A percentile compares a stretch with the other conserved stretches of the same genome.
Conservation (phyloP, 169 alveolate genomes). For the Eimeria brunetti region DNA sequence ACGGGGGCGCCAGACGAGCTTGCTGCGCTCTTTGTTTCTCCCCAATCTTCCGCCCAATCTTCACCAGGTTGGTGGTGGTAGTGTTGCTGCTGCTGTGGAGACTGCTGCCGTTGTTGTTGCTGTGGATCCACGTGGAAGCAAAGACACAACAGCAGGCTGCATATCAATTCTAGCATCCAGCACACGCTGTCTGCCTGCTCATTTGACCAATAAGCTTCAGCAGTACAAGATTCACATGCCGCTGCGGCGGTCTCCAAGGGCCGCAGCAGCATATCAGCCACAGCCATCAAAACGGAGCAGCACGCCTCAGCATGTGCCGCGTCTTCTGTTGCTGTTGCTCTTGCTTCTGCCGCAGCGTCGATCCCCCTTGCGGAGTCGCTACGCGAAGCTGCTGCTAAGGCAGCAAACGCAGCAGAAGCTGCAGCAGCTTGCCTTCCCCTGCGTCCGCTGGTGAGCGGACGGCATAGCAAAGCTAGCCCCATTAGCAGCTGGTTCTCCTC, state of each 20-base stretch:
- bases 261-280: slow-evolving; percentile 44
- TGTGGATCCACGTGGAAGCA: not conserved
- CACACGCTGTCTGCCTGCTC: slow-evolving; percentile 12
- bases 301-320: not conserved
- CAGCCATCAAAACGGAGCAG: not conserved
- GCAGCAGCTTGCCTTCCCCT: not conserved
- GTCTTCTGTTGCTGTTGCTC: slow-evolving; percentile 4
- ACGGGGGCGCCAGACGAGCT: not conserved
- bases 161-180: slow-evolving; percentile 4
- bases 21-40: slow-evolving; percentile 17
- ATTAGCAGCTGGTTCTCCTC: not conserved
- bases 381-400: slow-evolving; percentile 22
- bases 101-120: slow-evolving; percentile 13
- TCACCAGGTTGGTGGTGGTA: not conserved
- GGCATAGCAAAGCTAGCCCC: slow-evolving; percentile 29
- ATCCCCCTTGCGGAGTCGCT: not conserved
- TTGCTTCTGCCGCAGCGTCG: not conserved
- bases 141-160: slow-evolving; percentile 23
- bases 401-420: slow-evolving; percentile 45
- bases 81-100: slow-evolving; percentile 28
- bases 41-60: slow-evolving; percentile 47
- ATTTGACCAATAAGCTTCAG: not conserved
- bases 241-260: slow-evolving; percentile 45
- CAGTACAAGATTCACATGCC: not conserved
- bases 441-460: not conserved